Conservation (phyloP, 2,329 filamentous ascomycete genomes). For the Coniochaeta pulveracea region DNA sequence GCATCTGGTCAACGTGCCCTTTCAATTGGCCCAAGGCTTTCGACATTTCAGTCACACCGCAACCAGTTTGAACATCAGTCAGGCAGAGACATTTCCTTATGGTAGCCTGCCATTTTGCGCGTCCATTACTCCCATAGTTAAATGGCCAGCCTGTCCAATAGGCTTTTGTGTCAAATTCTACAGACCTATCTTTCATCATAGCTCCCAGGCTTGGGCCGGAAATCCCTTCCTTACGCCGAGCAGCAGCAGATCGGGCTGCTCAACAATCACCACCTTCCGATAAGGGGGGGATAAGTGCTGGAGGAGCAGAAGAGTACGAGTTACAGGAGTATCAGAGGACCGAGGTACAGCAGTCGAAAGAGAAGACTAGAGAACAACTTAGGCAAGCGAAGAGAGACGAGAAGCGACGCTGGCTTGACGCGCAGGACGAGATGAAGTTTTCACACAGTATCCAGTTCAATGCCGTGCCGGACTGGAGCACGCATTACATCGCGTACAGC, state of each 20-base stretch:
- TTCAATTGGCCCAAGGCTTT: no score
- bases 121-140: no score
- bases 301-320: constrained; percentile 21
- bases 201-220: background rate
- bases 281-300: background rate
- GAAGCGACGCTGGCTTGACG: constrained; percentile 61
- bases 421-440: constrained; percentile 94
- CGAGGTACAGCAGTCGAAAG: constrained; percentile 17
- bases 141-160: no score
- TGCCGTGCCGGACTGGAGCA: constrained; percentile 98
- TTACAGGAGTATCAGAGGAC: constrained; percentile 25
- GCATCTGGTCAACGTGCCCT: no score
- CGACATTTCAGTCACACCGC: no score
- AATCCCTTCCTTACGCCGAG: constrained; percentile 2
- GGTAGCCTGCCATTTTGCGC: no score
- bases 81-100: no score
- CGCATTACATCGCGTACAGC: constrained; percentile 94
- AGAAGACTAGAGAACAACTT: constrained; percentile 8
- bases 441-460: constrained; percentile 99
- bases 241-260: background rate
- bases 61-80: no score
- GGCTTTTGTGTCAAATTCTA: no score
- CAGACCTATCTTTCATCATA: no score
- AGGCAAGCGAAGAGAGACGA: constrained; percentile 36
- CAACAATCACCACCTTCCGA: background rate